These are phyloP conservation scores for Funneliformis geosporum DNA, from an alignment of 192 early-diverging fungal genomes.

Conservation along the genomic window DNA sequence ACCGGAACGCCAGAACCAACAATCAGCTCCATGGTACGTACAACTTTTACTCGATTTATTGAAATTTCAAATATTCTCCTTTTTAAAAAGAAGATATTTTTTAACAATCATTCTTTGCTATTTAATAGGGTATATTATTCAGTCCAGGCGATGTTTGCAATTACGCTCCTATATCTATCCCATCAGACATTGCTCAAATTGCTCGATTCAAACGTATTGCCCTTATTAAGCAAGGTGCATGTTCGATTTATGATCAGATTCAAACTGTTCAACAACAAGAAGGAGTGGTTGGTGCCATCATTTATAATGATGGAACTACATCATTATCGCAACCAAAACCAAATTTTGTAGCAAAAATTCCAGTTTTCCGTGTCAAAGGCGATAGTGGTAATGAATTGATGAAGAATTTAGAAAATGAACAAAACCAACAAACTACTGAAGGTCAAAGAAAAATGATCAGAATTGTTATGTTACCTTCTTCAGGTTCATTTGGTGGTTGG, in stretches of 20 bases:
- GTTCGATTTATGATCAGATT: constrained; percentile 14
- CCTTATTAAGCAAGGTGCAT: neutral
- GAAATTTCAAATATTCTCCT: neutral
- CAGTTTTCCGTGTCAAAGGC: neutral
- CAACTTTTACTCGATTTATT: neutral
- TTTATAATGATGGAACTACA: neutral
- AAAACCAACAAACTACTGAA: neutral
- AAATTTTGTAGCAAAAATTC: neutral
- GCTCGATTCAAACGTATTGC: constrained; percentile 4
- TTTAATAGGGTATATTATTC: constrained; percentile 17
- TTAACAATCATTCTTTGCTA: neutral
- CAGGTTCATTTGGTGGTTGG: constrained; percentile 16
- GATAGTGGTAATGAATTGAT: neutral
- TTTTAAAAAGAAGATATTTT: neutral
- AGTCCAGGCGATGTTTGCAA: neutral
- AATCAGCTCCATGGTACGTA: neutral
- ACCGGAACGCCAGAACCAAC: neutral
- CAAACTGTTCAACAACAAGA: neutral
- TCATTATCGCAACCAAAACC: neutral
- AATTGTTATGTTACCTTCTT: neutral
- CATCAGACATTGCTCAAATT: neutral
- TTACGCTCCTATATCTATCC: too few relatives aligned
- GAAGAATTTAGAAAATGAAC: neutral
- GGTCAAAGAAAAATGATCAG: neutral
- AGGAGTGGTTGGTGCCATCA: constrained; percentile 13